A percentile compares a stretch with the other conserved stretches of the same genome.
Evolutionary conservation across 2,329 filamentous ascomycete species (phyloP).

Genomic region (Rhinocladiella similis): DNA sequence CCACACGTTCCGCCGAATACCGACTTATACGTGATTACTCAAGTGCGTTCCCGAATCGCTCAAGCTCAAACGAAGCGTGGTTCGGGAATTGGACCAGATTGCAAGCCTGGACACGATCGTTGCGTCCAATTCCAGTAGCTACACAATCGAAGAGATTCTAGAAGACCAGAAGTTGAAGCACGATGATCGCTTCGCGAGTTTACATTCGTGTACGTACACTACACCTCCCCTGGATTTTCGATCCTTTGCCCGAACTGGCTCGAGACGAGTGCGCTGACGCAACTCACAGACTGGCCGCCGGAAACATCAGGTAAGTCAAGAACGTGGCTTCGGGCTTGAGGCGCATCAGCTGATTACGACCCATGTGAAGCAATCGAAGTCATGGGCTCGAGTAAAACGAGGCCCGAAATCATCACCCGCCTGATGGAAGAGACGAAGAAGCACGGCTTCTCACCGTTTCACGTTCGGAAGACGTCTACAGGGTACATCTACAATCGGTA

Average conservation of each 20-base stretch:
- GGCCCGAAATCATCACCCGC: conserved; percentile 32
- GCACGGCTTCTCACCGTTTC: conserved; percentile 40
- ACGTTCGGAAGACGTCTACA: conserved; percentile 38
- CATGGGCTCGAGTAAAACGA: conserved; percentile 39
- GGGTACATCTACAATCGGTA: conserved; percentile 45
- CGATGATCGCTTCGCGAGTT: conserved; percentile 41
- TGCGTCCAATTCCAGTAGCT: conserved; percentile 51
- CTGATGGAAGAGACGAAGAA: conserved; percentile 33
- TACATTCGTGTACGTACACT: conserved; percentile 39
- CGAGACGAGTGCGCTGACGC: conserved; percentile 1
- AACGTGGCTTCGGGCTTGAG: too few relatives aligned
- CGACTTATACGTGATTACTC: background rate
- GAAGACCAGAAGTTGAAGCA: conserved; percentile 38
- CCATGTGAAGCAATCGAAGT: conserved; percentile 36
- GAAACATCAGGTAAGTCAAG: conserved; percentile 33
- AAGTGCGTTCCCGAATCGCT: conserved; percentile 49
- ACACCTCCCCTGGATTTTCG: too few relatives aligned
- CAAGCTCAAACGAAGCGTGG: conserved; percentile 41
- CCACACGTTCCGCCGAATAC: background rate
- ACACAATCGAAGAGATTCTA: conserved; percentile 46
- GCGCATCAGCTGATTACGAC: background rate
- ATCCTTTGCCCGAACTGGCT: background rate
- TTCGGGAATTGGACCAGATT: conserved; percentile 41
- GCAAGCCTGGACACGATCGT: conserved; percentile 41
- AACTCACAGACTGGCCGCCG: conserved; percentile 39